These are phyloP conservation scores for Lasiodiplodia hormozganensis DNA, from an alignment of 2,329 filamentous ascomycete species.

Conservation along the genomic window DNA sequence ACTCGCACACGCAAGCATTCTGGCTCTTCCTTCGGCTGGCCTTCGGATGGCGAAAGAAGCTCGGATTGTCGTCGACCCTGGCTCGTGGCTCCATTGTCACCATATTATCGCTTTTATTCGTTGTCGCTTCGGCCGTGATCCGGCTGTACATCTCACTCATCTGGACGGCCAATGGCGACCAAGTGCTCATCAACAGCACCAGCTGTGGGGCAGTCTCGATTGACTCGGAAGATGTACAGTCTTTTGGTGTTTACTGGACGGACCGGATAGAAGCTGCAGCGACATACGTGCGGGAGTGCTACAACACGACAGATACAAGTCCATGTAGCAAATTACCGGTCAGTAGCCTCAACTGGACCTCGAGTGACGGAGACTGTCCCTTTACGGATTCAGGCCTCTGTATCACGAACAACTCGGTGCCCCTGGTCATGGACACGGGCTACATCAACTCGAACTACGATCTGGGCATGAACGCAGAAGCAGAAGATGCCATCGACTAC, in stretches of 20 bases:
- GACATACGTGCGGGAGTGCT: slow-evolving; percentile 3
- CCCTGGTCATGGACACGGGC: not conserved
- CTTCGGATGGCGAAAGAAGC: slow-evolving; percentile 2
- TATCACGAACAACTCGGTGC: not conserved
- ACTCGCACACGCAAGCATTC: not conserved
- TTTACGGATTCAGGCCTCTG: not conserved
- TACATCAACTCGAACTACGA: slow-evolving; percentile 10
- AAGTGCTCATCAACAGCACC: not conserved
- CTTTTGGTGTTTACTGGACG: not conserved
- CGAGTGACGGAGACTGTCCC: not conserved
- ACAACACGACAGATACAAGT: not conserved
- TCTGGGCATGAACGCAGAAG: not conserved
- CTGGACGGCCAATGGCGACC: not conserved
- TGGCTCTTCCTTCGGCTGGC: slow-evolving; percentile 2
- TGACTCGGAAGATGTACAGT: not conserved
- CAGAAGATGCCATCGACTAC: not conserved
- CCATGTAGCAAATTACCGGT: not conserved
- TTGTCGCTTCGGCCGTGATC: not conserved
- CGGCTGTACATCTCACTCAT: slow-evolving; percentile 6
- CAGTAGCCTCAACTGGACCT: not conserved
- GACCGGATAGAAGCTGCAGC: not conserved
- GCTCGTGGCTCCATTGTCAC: not conserved
- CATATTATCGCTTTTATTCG: not conserved
- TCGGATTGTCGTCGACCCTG: not conserved
- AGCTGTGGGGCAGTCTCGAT: not conserved